These are phyloP conservation scores for Wickerhamomyces sp. DNA, from an alignment of 1,139 yeast species.

Conservation along the genomic window DNA sequence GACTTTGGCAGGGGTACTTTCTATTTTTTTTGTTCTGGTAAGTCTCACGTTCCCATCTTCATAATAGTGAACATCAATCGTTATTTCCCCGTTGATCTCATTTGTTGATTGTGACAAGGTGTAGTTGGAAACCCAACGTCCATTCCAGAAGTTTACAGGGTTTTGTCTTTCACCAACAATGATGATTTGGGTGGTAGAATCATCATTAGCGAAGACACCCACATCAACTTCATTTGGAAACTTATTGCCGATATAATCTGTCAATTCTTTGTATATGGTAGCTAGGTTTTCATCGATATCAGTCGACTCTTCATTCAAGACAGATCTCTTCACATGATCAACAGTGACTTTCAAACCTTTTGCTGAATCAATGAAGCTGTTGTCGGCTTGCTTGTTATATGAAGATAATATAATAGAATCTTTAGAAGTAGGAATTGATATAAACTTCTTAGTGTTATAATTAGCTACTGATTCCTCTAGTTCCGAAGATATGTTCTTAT, in stretches of 20 bases:
- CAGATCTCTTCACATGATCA: slow-evolving; percentile 46
- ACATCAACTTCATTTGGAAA: slow-evolving; percentile 41
- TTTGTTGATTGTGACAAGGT: slow-evolving; percentile 33
- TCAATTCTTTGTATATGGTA: slow-evolving; percentile 23
- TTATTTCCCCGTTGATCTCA: slow-evolving; percentile 47
- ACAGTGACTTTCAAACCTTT: slow-evolving; percentile 52
- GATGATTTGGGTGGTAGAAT: slow-evolving; percentile 43
- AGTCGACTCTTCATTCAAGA: slow-evolving; percentile 47
- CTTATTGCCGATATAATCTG: slow-evolving; percentile 37
- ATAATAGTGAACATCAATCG: slow-evolving; percentile 81
- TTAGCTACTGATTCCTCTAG: slow-evolving; percentile 34
- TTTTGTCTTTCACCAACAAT: slow-evolving; percentile 72
- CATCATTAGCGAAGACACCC: slow-evolving; percentile 35
- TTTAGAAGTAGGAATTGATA: slow-evolving; percentile 34
- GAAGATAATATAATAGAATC: slow-evolving; percentile 37
- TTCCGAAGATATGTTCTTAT: slow-evolving; percentile 27
- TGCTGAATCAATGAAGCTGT: slow-evolving; percentile 43
- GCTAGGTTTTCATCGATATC: slow-evolving; percentile 20
- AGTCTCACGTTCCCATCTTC: slow-evolving; percentile 95
- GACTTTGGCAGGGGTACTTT: slow-evolving; percentile 11
- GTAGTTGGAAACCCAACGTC: slow-evolving; percentile 80
- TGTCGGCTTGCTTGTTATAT: slow-evolving; percentile 36
- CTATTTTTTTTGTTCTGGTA: slow-evolving; percentile 45
- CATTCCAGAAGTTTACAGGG: slow-evolving; percentile 81
- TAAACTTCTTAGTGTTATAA: slow-evolving; percentile 39